These are phyloP conservation scores for Neurospora sp. DNA, from an alignment of 495 filamentous ascomycete genomes.

Conservation along the genomic window DNA sequence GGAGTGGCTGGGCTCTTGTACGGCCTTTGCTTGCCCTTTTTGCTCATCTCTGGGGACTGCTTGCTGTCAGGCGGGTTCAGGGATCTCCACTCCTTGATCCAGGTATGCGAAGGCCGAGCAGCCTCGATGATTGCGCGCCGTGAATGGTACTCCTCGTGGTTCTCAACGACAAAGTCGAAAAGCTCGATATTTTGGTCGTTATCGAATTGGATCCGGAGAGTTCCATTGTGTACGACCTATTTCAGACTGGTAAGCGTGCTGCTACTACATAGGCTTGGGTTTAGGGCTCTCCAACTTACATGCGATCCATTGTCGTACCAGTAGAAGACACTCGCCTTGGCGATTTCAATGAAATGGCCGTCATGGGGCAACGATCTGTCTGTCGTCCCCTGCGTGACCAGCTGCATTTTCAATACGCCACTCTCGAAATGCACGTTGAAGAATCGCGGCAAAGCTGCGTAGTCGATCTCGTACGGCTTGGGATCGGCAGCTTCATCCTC, in stretches of 20 bases:
- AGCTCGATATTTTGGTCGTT: conserved; percentile 59
- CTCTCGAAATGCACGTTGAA: conserved; percentile 78
- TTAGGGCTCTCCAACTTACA: conserved; percentile 32
- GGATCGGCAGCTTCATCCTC: conserved; percentile 32
- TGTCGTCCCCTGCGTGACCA: conserved; percentile 49
- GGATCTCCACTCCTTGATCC: conserved; percentile 45
- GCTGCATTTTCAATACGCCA: conserved; percentile 67
- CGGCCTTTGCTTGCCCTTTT: conserved; percentile 48
- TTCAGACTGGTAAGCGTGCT: conserved; percentile 11
- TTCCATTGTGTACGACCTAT: conserved; percentile 55
- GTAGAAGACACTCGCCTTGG: conserved; percentile 55
- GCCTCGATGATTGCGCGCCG: conserved; percentile 44
- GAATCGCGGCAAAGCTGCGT: conserved; percentile 64
- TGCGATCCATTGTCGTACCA: conserved; percentile 64
- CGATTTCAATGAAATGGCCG: conserved; percentile 53
- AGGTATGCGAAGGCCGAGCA: conserved; percentile 41
- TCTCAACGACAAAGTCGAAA: conserved; percentile 54
- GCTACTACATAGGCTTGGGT: neutral
- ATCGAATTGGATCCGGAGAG: conserved; percentile 56
- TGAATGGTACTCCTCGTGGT: conserved; percentile 60
- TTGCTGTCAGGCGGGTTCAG: conserved; percentile 49
- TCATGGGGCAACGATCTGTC: conserved; percentile 50
- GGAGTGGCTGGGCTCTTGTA: conserved; percentile 38
- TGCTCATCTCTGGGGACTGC: conserved; percentile 63
- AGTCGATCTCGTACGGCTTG: conserved; percentile 73